Evolutionary conservation across 345 rosid species (phyloP).

Genomic region (Eucalyptus fibrosa): DNA sequence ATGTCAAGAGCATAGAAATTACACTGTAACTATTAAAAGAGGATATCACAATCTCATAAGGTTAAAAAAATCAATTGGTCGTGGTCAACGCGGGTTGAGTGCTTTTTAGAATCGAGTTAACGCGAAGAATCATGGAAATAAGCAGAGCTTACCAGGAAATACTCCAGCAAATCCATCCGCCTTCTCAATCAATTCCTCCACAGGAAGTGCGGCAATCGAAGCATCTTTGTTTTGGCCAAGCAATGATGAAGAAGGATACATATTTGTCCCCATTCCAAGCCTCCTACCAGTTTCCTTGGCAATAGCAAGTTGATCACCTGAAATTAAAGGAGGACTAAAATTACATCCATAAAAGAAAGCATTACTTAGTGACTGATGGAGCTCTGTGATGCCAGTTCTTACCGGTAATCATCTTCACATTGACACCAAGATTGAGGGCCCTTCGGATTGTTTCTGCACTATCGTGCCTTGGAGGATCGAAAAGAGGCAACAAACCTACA

Average conservation of each 20-base stretch:
- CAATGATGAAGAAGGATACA: constrained; percentile 88
- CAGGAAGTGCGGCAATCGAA: constrained; percentile 64
- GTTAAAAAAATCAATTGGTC: not conserved
- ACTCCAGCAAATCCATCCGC: constrained; percentile 98
- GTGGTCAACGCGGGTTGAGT: not conserved
- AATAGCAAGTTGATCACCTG: constrained; percentile 92
- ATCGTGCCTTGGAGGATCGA: constrained; percentile 97
- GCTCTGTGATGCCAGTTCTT: not conserved
- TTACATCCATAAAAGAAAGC: not conserved
- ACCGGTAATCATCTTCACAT: constrained; percentile 95
- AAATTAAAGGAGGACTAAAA: not conserved
- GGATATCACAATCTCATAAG: not conserved
- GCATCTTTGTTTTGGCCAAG: constrained; percentile 82
- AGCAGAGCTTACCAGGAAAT: constrained; percentile 51
- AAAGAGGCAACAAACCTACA: constrained; percentile 74
- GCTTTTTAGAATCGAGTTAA: not conserved
- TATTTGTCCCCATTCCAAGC: constrained; percentile 97
- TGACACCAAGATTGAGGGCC: constrained; percentile 85
- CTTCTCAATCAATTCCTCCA: constrained; percentile 86
- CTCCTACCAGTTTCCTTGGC: constrained; percentile 91
- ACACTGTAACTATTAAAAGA: not conserved
- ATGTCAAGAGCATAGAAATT: not conserved
- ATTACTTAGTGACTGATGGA: not conserved
- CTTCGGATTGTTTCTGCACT: constrained; percentile 94
- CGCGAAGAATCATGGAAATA: not conserved